Conservation (phyloP, 768 basidiomycete genomes). For the Boletales sp. region DNA sequence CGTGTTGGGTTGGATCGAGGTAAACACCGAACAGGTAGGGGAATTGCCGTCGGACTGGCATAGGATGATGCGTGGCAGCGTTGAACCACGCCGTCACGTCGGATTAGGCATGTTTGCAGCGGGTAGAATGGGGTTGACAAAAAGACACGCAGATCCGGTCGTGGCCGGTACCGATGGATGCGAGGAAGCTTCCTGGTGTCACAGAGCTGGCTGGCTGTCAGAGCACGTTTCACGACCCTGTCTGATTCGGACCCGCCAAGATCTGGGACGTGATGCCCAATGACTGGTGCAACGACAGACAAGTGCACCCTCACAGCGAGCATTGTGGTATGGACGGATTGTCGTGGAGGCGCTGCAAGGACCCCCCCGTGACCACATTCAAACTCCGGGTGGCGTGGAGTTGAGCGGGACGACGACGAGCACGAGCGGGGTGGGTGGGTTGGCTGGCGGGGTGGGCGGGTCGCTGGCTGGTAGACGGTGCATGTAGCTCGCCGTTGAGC, state of each 20-base stretch:
- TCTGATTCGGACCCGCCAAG: too few species aligned
- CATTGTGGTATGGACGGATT: too few species aligned
- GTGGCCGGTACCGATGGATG: conserved; percentile 9
- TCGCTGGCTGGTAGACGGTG: not conserved
- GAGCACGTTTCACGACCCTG: not conserved
- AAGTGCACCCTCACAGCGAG: too few species aligned
- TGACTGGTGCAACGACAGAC: too few species aligned
- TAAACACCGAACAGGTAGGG: not conserved
- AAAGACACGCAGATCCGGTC: conserved; percentile 1
- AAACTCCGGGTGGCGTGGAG: conserved; percentile 26
- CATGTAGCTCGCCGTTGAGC: not conserved
- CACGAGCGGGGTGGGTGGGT: not conserved
- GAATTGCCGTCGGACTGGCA: not conserved
- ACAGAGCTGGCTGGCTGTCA: not conserved
- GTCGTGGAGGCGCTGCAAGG: conserved; percentile 2
- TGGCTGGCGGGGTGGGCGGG: not conserved
- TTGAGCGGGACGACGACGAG: conserved; percentile 1
- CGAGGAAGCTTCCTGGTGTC: conserved; percentile 5
- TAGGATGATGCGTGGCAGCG: not conserved
- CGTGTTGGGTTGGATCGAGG: too few species aligned
- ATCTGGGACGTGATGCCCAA: too few species aligned
- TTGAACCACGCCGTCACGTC: not conserved
- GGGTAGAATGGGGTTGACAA: not conserved
- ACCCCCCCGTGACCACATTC: conserved; percentile 31
- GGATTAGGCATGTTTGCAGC: not conserved